These are phyloP conservation scores for Basipetospora chlamydospora DNA, from an alignment of 2,329 filamentous ascomycete genomes.

Conservation along the genomic window DNA sequence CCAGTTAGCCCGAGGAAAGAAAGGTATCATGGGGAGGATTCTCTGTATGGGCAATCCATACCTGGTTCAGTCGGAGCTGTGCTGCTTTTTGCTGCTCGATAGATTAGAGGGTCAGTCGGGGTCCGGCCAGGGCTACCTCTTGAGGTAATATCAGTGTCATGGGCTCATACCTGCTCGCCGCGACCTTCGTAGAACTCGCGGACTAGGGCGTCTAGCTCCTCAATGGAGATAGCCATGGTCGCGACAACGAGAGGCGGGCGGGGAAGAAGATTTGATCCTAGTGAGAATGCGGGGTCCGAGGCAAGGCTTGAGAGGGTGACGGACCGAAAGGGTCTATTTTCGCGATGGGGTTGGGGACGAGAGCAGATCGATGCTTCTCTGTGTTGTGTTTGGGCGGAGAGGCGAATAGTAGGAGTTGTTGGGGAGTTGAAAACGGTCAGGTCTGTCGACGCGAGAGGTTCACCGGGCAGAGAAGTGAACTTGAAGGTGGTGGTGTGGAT, in stretches of 20 bases:
- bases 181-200: conserved; percentile 95
- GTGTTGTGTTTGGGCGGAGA: background rate
- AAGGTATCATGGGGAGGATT: background rate
- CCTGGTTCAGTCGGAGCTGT: conserved; percentile 84
- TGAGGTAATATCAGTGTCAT: background rate
- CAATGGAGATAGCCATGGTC: conserved; percentile 59
- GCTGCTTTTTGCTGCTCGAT: conserved; percentile 77
- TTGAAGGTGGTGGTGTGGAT: conserved; percentile 8
- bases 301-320: conserved; percentile 3
- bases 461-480: conserved; percentile 1
- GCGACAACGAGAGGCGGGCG: conserved; percentile 11
- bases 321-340: background rate
- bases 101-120: background rate
- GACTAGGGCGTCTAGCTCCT: conserved; percentile 92
- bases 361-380: background rate
- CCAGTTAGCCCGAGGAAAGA: background rate
- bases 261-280: conserved; percentile 2
- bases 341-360: background rate
- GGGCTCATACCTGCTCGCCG: conserved; percentile 64
- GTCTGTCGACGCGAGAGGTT: background rate
- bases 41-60: too few relatives aligned
- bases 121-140: too few relatives aligned
- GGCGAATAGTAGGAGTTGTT: conserved; percentile 9
- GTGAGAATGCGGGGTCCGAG: conserved; percentile 4
- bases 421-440: conserved; percentile 5